Conservation (phyloP, 1,284 basidiomycete species). For the Coriolopsis trogii region DNA sequence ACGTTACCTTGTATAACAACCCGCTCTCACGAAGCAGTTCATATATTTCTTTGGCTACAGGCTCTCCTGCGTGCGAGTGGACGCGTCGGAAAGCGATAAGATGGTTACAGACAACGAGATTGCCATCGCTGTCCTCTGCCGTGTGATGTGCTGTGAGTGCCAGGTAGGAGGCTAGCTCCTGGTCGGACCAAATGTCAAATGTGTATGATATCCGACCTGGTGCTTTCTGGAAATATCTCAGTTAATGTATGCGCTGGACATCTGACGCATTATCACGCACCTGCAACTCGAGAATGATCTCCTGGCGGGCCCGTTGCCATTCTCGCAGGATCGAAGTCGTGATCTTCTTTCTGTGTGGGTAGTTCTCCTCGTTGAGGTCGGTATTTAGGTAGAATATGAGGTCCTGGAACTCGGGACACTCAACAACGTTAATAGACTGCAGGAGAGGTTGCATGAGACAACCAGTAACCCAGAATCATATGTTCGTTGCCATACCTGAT, state of each 20-base stretch:
- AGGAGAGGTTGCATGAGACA: background rate
- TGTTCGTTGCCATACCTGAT: background rate
- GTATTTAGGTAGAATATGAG: background rate
- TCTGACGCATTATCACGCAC: background rate
- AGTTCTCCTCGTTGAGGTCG: background rate
- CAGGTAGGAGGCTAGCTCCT: background rate
- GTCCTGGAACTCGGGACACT: background rate
- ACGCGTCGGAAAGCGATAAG: background rate
- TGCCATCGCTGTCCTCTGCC: background rate
- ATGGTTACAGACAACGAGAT: background rate
- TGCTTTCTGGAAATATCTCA: background rate
- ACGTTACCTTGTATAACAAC: background rate
- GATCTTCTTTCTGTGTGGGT: background rate
- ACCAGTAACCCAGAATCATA: background rate
- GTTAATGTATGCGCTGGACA: background rate
- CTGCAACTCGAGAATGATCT: background rate
- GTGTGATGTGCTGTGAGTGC: background rate
- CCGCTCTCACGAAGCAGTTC: background rate
- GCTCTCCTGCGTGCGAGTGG: background rate
- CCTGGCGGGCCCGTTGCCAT: background rate
- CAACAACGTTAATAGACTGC: background rate
- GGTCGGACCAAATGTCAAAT: background rate
- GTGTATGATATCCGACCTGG: background rate
- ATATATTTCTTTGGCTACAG: background rate
- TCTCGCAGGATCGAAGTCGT: background rate